Evolutionary conservation across 148 eudicot species (phyloP).

Genomic region (Vaccinium myrtillus): DNA sequence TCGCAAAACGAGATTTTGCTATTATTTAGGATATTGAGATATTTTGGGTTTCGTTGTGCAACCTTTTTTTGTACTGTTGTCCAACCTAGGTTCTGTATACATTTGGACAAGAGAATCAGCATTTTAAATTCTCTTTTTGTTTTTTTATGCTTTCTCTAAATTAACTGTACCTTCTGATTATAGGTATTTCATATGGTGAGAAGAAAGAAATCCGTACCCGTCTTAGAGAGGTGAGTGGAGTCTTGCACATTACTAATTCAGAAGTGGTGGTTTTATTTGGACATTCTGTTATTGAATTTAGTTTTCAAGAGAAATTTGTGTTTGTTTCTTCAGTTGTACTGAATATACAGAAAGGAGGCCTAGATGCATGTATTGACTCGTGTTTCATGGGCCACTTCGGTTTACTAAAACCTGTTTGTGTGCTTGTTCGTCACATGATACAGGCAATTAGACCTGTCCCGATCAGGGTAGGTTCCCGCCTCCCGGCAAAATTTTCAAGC

Average conservation of each 20-base stretch:
- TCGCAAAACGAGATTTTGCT: neutral
- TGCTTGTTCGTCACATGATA: neutral
- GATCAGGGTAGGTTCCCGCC: too few relatives aligned
- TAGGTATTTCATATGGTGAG: conserved; percentile 78
- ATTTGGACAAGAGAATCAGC: neutral
- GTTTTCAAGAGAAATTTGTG: neutral
- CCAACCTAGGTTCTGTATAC: neutral
- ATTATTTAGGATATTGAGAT: neutral
- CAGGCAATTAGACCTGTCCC: too few relatives aligned
- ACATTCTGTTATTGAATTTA: neutral
- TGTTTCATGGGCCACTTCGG: neutral
- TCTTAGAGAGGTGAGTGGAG: conserved; percentile 58
- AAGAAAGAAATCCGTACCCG: conserved; percentile 81
- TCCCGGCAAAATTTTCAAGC: too few relatives aligned
- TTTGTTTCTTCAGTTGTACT: neutral
- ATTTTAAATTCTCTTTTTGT: neutral
- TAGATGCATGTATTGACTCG: neutral
- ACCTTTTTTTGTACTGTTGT: neutral
- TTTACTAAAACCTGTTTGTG: neutral
- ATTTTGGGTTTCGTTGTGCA: neutral
- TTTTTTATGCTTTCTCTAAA: neutral
- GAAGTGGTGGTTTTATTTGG: neutral
- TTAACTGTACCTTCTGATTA: conserved; percentile 8
- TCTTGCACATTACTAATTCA: neutral
- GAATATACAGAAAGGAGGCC: too few relatives aligned